A percentile compares a stretch with the other conserved stretches of the same genome.
phyloP scores from a whole-genome alignment of 164 flowering plant species.

The Magnolia sinica region DNA sequence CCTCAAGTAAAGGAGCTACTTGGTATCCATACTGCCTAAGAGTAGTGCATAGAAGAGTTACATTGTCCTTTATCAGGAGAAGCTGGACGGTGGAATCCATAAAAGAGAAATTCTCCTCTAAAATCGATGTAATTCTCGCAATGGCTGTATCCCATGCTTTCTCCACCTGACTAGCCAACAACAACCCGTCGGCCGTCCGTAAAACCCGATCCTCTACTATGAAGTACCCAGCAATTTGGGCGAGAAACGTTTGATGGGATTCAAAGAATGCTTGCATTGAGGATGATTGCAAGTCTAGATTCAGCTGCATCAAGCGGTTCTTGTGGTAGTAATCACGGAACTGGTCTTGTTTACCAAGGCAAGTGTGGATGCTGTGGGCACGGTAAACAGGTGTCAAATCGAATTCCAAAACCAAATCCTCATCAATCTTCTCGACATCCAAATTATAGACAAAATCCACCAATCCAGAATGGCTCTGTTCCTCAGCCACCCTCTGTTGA shows the following conservation, averaged over 20 bases:
- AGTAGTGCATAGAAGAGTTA: slow-evolving; percentile 74
- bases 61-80: slow-evolving; percentile 77
- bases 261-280: slow-evolving; percentile 69
- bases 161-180: slow-evolving; percentile 56
- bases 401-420: slow-evolving; percentile 61
- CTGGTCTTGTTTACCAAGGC: slow-evolving; percentile 62
- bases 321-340: slow-evolving; percentile 77
- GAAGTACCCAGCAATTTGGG: slow-evolving; percentile 79
- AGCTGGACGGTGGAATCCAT: slow-evolving; percentile 78
- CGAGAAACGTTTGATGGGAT: slow-evolving; percentile 66
- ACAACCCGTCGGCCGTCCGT: slow-evolving; percentile 68
- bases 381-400: slow-evolving; percentile 85
- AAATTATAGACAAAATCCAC: slow-evolving; percentile 57
- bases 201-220: slow-evolving; percentile 85
- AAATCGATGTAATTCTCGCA: slow-evolving; percentile 51
- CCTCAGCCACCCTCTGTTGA: slow-evolving; percentile 79
- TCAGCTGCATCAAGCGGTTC: slow-evolving; percentile 73
- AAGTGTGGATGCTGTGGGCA: slow-evolving; percentile 70
- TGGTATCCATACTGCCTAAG: slow-evolving; percentile 78
- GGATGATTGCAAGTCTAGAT: slow-evolving; percentile 71
- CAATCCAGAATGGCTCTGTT: slow-evolving; percentile 52
- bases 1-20: slow-evolving; percentile 61
- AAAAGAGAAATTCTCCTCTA: slow-evolving; percentile 63
- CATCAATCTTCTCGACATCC: slow-evolving; percentile 68
- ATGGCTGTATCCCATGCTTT: slow-evolving; percentile 83